phyloP scores from a whole-genome alignment of 352 stramenopile genomes.

The Globisporangium lucens region DNA sequence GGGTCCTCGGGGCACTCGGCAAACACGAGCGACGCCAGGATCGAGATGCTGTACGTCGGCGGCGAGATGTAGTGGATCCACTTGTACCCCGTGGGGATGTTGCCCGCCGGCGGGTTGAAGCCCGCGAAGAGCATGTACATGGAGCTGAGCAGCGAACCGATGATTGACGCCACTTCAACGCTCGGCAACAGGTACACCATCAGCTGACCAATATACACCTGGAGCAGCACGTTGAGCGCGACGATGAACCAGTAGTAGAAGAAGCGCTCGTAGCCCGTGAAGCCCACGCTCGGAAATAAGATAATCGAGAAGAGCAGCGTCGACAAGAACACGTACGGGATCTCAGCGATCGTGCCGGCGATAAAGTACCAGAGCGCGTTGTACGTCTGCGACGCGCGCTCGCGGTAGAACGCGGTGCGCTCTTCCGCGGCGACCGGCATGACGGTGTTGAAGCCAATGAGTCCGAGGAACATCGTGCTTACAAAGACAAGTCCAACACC shows the following conservation, averaged over 20 bases:
- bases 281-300: slow-evolving; percentile 45
- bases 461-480: slow-evolving; percentile 74
- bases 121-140: slow-evolving; percentile 58
- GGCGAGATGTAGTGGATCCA: slow-evolving; percentile 61
- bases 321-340: slow-evolving; percentile 47
- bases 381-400: slow-evolving; percentile 91
- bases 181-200: slow-evolving; percentile 45
- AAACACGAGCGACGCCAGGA: slow-evolving; percentile 36
- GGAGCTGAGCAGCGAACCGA: slow-evolving; percentile 47
- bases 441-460: slow-evolving; percentile 79
- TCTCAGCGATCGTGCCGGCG: slow-evolving; percentile 77
- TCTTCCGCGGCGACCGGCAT: slow-evolving; percentile 79
- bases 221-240: slow-evolving; percentile 40
- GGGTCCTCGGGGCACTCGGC: slow-evolving; percentile 28
- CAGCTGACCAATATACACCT: slow-evolving; percentile 48
- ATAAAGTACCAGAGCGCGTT: slow-evolving; percentile 78
- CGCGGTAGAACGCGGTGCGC: slow-evolving; percentile 91
- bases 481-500: slow-evolving; percentile 81
- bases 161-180: slow-evolving; percentile 38
- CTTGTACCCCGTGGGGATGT: slow-evolving; percentile 45
- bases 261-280: slow-evolving; percentile 31
- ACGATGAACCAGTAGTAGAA: slow-evolving; percentile 47
- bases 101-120: slow-evolving; percentile 40
- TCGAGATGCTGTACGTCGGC: slow-evolving; percentile 41
- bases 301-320: slow-evolving; percentile 35